Evolutionary conservation across 2,329 filamentous ascomycete species (phyloP).

Genomic region (Pestalotiopsis sp.): DNA sequence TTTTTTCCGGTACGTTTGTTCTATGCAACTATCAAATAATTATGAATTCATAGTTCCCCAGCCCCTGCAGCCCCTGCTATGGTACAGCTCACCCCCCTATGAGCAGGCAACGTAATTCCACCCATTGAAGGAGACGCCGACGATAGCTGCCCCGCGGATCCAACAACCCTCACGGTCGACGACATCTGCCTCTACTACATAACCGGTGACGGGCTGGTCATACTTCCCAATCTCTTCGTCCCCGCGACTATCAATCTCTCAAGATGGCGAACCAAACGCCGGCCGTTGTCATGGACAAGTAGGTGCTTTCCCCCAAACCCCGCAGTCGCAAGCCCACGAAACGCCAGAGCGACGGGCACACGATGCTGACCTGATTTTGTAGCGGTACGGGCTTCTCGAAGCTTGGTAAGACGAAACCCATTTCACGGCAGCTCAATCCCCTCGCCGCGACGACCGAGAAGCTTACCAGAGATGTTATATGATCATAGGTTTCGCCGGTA

Average conservation of each 20-base stretch:
- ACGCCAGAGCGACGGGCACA: too few species aligned
- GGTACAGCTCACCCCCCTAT: conserved; percentile 7
- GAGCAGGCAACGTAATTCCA: background rate
- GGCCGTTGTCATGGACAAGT: conserved; percentile 99
- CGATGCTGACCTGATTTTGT: conserved; percentile 41
- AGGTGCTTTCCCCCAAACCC: conserved; percentile 50
- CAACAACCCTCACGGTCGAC: background rate
- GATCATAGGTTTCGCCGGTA: conserved; percentile 87
- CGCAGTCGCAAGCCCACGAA: conserved; percentile 20
- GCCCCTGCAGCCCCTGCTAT: too few species aligned
- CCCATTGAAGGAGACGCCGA: background rate
- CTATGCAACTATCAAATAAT: too few species aligned
- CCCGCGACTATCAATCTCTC: conserved; percentile 23
- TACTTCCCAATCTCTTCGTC: background rate
- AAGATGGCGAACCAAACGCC: conserved; percentile 97
- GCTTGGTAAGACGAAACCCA: conserved; percentile 69
- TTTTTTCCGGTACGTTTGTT: too few species aligned
- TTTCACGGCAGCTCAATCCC: background rate
- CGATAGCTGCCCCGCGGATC: conserved; percentile 9
- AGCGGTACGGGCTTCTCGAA: conserved; percentile 99
- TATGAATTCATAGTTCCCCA: too few species aligned
- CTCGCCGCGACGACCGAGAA: conserved; percentile 1
- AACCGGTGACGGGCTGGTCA: conserved; percentile 3
- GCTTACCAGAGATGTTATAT: background rate
- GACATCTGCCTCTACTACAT: background rate